Conservation (phyloP, 73 alveolate genomes). For the Paramecium primaurelia region DNA sequence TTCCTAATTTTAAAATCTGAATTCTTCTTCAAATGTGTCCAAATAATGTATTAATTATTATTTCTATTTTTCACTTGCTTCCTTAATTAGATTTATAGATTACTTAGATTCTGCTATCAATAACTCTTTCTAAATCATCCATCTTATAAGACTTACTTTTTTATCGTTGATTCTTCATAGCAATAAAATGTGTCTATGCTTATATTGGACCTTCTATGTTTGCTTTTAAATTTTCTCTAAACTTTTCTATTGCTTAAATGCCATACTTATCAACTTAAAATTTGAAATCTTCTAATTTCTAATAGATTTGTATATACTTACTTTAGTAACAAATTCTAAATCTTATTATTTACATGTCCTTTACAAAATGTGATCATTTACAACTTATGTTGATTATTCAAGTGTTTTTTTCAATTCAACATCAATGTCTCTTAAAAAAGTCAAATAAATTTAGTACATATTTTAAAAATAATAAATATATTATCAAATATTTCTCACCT, state of each 20-base stretch:
- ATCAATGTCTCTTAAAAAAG: background rate
- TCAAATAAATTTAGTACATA: background rate
- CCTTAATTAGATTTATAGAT: background rate
- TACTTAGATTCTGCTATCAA: background rate
- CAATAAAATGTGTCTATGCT: background rate
- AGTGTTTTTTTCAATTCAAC: background rate
- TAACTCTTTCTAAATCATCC: slow-evolving; percentile 4
- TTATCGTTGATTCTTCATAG: background rate
- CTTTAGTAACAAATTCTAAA: background rate
- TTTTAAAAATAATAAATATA: background rate
- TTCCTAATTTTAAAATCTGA: background rate
- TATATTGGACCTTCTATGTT: background rate
- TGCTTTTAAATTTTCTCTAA: background rate
- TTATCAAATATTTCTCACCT: slow-evolving; percentile 42
- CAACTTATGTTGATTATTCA: background rate
- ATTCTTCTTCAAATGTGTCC: slow-evolving; percentile 17
- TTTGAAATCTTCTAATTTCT: background rate
- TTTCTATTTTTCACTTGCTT: background rate
- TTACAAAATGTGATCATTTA: background rate
- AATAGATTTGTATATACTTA: background rate
- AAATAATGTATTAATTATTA: background rate
- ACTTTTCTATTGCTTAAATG: background rate
- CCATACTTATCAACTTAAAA: background rate
- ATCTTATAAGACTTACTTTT: background rate
- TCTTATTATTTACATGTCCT: background rate